Base-by-base conservation (phyloP, 768 basidiomycete species). In the Mycena pura region DNA sequence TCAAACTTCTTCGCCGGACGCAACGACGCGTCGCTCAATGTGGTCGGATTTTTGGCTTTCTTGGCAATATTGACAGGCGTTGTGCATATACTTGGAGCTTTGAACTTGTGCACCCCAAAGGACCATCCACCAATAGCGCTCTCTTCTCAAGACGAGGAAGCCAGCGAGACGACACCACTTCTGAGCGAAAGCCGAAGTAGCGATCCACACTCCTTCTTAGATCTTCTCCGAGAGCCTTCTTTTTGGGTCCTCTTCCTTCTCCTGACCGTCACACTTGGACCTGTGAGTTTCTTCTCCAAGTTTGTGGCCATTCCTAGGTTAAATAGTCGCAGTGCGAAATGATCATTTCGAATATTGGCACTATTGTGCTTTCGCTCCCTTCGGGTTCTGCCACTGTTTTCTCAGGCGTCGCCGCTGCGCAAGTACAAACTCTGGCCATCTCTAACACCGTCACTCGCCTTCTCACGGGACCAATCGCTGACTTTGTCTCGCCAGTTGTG, bases 261-360 rank as follows among this genome's bases (percentile, higher is more conserved):
- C 51, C 76, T 83, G 39, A 67, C 84, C 3, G 70, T 86, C 22
- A 75, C 81, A n/a, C 77, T 90, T n/a, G 92, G 91, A 24, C 81
- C 86, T 19, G 91, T 92, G 68, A 76, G 90, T 82, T 9, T 49
- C 34, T 36, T 63, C 24, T 5, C 6, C 27, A 47, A 19, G 43
- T 51, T 47, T 40, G n/a, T n/a, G 55, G 57, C 17, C 47, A 38
- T 28, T 11, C 41, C 9, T 27, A 27, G 27, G 47, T 41, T 22
- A 59, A 48, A 3, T 32, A 5, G 58, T 41, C 38, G 17, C 53
- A 91, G 89, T 84, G 83, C 44, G 91, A 93, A 72, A 93, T 92
- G 91, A 80, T 94, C 21, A 86, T 93, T 19, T 88, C 91, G 19
- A 94, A 92, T 68, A 87, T 94, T 45, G 92, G 91, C 34, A 86